Conservation (phyloP, 768 basidiomycete species). For the Auriculariales sp. region DNA sequence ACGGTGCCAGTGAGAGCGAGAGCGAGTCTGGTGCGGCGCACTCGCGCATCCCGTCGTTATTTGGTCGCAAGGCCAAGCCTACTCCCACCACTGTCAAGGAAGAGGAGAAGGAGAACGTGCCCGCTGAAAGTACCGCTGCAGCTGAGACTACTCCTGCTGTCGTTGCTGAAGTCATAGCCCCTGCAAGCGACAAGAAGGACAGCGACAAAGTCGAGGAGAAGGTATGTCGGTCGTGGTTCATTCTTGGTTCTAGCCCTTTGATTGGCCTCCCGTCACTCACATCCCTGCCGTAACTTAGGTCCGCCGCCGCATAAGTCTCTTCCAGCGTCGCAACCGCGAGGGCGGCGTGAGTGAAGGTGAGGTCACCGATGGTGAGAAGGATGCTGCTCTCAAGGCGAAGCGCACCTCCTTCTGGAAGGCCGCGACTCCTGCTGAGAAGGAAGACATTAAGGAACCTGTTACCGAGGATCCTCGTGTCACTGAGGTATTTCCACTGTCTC, state of each 20-base stretch:
- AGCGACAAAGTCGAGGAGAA: not conserved
- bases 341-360: not conserved
- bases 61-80: not conserved
- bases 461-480: not conserved
- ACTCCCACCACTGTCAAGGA: not conserved
- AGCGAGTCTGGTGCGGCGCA: not conserved
- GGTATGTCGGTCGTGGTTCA: too few relatives aligned
- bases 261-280: too few relatives aligned
- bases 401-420: not conserved
- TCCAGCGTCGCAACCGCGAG: conserved; percentile 2
- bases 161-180: not conserved
- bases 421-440: not conserved
- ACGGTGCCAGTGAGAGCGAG: too few relatives aligned
- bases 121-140: not conserved
- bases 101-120: conserved; percentile 1
- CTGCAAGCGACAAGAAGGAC: not conserved
- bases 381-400: not conserved
- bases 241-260: too few relatives aligned
- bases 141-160: not conserved
- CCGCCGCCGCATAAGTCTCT: not conserved
- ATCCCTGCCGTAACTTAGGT: not conserved
- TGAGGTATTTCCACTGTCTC: too few relatives aligned
- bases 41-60: not conserved
- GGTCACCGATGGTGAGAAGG: not conserved
- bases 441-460: not conserved